Percentiles rank a stretch among this genome's conserved stretches.
Evolutionary conservation across 106 monocot species (phyloP).

Genomic region (Phalaenopsis equestris): DNA sequence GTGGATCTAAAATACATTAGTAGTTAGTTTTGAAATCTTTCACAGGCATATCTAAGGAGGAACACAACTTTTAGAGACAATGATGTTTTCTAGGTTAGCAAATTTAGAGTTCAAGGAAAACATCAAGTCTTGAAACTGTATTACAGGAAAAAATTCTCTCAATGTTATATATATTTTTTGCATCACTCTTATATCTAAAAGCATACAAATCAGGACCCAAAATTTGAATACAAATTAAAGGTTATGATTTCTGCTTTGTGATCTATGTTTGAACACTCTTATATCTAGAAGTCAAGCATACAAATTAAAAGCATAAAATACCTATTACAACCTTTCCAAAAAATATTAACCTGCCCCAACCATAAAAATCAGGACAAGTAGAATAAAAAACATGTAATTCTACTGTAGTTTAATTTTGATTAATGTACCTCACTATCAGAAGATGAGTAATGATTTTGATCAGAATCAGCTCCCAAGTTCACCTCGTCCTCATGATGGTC

Average conservation of each 20-base stretch:
- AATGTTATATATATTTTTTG: background rate
- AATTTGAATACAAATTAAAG: no score
- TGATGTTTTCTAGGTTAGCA: background rate
- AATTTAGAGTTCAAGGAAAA: background rate
- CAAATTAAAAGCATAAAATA: background rate
- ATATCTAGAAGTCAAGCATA: background rate
- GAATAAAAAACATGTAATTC: background rate
- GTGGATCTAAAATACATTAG: conserved; percentile 32
- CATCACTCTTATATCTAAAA: background rate
- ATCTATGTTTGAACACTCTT: no score
- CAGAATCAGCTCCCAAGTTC: conserved; percentile 58
- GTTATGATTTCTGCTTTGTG: no score
- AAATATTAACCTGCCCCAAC: background rate
- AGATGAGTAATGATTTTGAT: conserved; percentile 45
- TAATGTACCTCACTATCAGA: conserved; percentile 77
- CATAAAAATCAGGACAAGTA: background rate
- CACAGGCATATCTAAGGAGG: background rate
- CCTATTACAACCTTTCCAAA: background rate
- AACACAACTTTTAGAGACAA: background rate
- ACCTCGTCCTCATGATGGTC: conserved; percentile 42
- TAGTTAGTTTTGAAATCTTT: conserved; percentile 3
- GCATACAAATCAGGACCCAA: no score
- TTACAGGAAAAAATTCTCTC: background rate
- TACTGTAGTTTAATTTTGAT: background rate
- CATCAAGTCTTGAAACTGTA: background rate